Conservation (phyloP, 2,329 filamentous ascomycete species). For the Trichoderma pleuroti region DNA sequence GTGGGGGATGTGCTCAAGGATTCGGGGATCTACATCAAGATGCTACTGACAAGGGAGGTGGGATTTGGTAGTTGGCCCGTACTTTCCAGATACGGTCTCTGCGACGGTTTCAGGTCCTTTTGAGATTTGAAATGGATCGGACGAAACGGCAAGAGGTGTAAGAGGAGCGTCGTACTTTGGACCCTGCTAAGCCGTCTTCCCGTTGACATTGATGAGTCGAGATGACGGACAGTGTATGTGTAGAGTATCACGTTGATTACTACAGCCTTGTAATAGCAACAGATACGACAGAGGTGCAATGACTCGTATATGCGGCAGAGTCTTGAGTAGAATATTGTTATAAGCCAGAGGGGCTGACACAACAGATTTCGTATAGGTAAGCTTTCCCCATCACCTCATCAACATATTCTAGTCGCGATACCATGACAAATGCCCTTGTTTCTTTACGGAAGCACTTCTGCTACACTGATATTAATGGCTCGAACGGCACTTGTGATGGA, state of each 20-base stretch:
- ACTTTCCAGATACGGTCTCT: not conserved
- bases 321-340: not conserved
- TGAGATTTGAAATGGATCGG: not conserved
- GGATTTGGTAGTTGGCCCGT: not conserved
- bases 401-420: not conserved
- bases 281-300: not conserved
- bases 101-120: not conserved
- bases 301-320: not conserved
- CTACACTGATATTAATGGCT: not conserved
- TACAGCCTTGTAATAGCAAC: not conserved
- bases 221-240: not conserved
- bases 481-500: not conserved
- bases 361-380: not conserved
- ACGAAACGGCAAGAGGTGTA: not conserved
- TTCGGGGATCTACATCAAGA: not conserved
- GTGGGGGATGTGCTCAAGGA: slow-evolving; percentile 9
- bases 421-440: not conserved
- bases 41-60: not conserved
- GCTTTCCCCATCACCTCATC: not conserved
- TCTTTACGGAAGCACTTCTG: not conserved
- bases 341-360: not conserved
- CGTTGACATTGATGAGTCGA: not conserved
- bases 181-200: not conserved
- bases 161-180: not conserved
- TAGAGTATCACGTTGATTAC: not conserved